A percentile compares a stretch with the other conserved stretches of the same genome.
phyloP scores from a whole-genome alignment of 257 asterid species.

The Phtheirospermum japonicum region DNA sequence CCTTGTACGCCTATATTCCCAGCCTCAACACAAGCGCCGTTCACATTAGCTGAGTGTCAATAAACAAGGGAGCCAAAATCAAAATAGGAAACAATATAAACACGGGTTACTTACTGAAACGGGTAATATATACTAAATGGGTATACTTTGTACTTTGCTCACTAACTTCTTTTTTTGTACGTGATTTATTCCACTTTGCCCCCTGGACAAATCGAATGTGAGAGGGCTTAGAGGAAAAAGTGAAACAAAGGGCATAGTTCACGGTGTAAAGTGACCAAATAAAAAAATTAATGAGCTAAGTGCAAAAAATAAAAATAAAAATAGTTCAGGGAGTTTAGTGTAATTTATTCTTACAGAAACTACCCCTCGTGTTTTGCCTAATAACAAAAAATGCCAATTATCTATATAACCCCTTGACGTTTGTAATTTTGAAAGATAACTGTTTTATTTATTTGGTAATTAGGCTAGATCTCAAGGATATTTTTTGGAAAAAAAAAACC shows the following conservation, averaged over 20 bases:
- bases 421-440: no score
- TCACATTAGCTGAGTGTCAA: constrained; percentile 33
- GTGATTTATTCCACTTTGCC: no score
- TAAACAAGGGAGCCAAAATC: constrained; percentile 11
- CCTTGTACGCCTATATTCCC: constrained; percentile 49
- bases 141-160: no score
- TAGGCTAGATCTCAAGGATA: background rate
- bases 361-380: background rate
- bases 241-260: no score
- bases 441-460: background rate
- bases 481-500: background rate
- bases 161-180: no score
- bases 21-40: constrained; percentile 41
- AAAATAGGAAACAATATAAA: background rate
- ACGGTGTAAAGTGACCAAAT: no score
- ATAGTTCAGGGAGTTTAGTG: background rate
- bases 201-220: no score
- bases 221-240: no score
- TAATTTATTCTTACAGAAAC: background rate
- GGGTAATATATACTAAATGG: no score
- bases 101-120: background rate
- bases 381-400: background rate
- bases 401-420: background rate
- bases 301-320: background rate
- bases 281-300: no score